Percentiles rank a stretch among this genome's conserved stretches.
Evolutionary conservation across 2,329 filamentous ascomycete species (phyloP).

Genomic region (Plenodomus lindquistii): DNA sequence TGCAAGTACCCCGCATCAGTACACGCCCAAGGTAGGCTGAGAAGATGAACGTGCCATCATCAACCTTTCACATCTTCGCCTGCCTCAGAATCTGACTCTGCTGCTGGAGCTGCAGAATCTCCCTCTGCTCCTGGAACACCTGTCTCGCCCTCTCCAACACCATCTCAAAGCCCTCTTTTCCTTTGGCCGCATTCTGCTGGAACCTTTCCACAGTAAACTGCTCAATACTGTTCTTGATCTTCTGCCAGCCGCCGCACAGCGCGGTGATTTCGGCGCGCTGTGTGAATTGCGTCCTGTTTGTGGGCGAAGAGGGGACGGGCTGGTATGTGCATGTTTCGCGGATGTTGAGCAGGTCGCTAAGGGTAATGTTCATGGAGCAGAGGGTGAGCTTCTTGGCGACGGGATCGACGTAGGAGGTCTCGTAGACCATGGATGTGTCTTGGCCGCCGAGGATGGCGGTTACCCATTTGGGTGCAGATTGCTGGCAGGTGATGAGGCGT

Average conservation of each 20-base stretch:
- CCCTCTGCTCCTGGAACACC: conserved; percentile 88
- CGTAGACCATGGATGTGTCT: conserved; percentile 87
- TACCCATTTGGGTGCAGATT: conserved; percentile 78
- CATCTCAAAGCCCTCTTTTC: conserved; percentile 91
- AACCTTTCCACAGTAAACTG: conserved; percentile 88
- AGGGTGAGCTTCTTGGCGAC: conserved; percentile 85
- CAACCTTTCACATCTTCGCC: conserved; percentile 31
- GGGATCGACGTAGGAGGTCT: conserved; percentile 94
- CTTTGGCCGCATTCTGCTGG: conserved; percentile 86
- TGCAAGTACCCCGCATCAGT: not conserved
- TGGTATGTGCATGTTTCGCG: conserved; percentile 91
- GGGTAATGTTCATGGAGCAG: conserved; percentile 94
- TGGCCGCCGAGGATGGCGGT: conserved; percentile 76
- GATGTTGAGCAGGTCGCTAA: conserved; percentile 85
- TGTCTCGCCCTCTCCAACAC: conserved; percentile 91
- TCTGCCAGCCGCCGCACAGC: conserved; percentile 94
- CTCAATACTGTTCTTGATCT: conserved; percentile 94
- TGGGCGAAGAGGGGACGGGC: conserved; percentile 57
- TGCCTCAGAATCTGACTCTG: conserved; percentile 36
- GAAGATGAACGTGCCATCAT: not conserved
- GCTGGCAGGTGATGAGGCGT: conserved; percentile 66
- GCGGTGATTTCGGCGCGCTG: conserved; percentile 94
- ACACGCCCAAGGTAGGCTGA: not conserved
- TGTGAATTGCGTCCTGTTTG: conserved; percentile 73
- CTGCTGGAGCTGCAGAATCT: conserved; percentile 57